phyloP scores from a whole-genome alignment of 1,139 yeast species.

The Taphrina sp. region DNA sequence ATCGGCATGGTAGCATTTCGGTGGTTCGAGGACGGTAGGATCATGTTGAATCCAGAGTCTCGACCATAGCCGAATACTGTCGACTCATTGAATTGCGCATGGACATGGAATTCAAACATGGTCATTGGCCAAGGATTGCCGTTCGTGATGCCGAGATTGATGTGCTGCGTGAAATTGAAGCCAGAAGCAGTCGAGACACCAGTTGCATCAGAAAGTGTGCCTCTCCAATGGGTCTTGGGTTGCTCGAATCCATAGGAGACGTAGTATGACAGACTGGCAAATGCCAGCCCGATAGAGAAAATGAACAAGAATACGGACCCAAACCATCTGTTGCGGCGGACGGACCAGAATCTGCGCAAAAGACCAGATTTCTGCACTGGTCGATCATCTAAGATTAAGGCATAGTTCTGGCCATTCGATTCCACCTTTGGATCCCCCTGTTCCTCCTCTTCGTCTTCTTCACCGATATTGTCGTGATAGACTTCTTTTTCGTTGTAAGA shows the following conservation, averaged over 20 bases:
- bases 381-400: too few species aligned
- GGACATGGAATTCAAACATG: background rate
- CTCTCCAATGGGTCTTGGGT: conserved; percentile 11
- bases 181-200: conserved; percentile 7
- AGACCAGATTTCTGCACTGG: too few species aligned
- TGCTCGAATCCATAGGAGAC: too few species aligned
- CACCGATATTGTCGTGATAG: conserved; percentile 2
- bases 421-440: too few species aligned
- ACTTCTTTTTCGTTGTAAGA: too few species aligned
- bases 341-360: too few species aligned
- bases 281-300: too few species aligned
- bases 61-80: conserved; percentile 4
- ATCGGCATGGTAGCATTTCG: conserved; percentile 2
- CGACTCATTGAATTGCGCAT: background rate
- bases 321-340: too few species aligned
- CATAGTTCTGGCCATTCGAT: too few species aligned
- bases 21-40: background rate
- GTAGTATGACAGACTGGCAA: too few species aligned
- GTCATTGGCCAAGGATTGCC: conserved; percentile 6
- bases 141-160: conserved; percentile 13
- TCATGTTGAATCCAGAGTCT: background rate
- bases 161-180: conserved; percentile 16
- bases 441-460: conserved; percentile 10
- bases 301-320: too few species aligned
- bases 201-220: conserved; percentile 4